Evolutionary conservation across 1,139 yeast species (phyloP).

Genomic region (Waltiozyma sp.): DNA sequence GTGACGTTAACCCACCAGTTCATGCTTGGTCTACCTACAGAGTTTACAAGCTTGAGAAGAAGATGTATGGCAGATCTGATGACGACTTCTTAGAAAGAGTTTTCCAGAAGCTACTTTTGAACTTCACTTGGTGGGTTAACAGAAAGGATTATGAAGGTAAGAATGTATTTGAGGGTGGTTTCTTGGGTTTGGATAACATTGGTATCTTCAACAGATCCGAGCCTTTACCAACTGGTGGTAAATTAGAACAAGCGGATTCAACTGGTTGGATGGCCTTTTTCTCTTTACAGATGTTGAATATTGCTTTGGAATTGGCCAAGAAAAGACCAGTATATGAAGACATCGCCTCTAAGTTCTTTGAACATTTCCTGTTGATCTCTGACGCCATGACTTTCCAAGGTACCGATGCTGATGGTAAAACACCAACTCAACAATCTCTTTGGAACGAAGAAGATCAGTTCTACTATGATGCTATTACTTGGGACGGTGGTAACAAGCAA

Average conservation of each 20-base stretch:
- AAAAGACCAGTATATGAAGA: conserved; percentile 84
- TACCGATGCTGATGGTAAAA: conserved; percentile 27
- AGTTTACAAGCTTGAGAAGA: conserved; percentile 81
- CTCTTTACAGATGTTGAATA: conserved; percentile 84
- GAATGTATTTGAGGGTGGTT: conserved; percentile 92
- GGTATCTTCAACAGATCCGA: conserved; percentile 92
- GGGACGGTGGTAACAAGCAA: conserved; percentile 65
- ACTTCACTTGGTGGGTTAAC: conserved; percentile 98
- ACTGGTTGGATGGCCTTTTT: conserved; percentile 99
- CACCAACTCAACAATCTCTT: conserved; percentile 48
- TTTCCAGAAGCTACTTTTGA: conserved; percentile 79
- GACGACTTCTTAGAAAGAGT: conserved; percentile 80
- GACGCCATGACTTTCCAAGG: conserved; percentile 83
- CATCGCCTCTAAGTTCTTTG: conserved; percentile 91
- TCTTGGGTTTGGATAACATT: conserved; percentile 86
- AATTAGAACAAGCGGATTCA: conserved; percentile 88
- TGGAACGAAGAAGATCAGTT: conserved; percentile 91
- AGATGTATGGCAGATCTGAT: conserved; percentile 76
- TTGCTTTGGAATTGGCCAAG: conserved; percentile 84
- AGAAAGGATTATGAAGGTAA: conserved; percentile 84
- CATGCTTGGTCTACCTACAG: conserved; percentile 96
- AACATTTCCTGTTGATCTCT: conserved; percentile 84
- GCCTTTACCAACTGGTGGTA: conserved; percentile 90
- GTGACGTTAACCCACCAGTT: conserved; percentile 95
- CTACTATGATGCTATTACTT: conserved; percentile 84